Evolutionary conservation across 257 asterid genomes (phyloP), one percentile per base, ranked within the genome.

Genomic region (Ilex aquifolium): DNA sequence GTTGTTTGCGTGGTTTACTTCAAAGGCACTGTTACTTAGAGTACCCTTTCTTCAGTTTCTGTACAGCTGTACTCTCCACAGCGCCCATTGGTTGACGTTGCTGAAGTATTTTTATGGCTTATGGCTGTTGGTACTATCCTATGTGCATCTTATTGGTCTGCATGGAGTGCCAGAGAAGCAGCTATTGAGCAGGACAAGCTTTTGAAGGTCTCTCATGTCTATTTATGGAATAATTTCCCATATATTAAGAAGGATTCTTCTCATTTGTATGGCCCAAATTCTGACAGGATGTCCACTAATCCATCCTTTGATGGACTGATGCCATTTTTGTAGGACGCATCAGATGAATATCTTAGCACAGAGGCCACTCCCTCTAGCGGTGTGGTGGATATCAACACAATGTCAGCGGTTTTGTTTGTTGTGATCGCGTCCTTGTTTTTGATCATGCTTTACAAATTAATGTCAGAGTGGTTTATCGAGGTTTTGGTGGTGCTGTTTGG

Each of bases 71-170:
- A 91, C 76, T 91, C 98, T 69, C 98, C 98, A 7, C 74, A 73
- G 50, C 89, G 98, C 27, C 96, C 98, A 0, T 59, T 73, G 66
- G 91, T 91, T 29, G 98, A 91, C 62, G 96, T 91, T 68, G 98
- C 98, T 17, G 98, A 91, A 79, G 94, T 91, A 49, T 91, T 91
- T 67, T 68, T 91, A 63, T 91, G 96, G 96, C 82, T 91, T 61
- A 91, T 91, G 96, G 98, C 96, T 21, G 94, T 86, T 32, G 91
- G 96, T 32, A 86, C 96, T 59, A 86, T 91, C 72, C 76, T 86
- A 65, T 85, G 90, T 51, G 91, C 95, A 31, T 88, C 96, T 53
- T 91, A 84, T 73, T 91, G 98, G 98, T 91, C 98, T 31, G 95
- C 98, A n/a, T 86, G 95, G 95, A 84, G 82, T 62, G 96, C 98